These are phyloP conservation scores for Blastobotrys parvus DNA, from an alignment of 805 yeast species.

Conservation along the genomic window DNA sequence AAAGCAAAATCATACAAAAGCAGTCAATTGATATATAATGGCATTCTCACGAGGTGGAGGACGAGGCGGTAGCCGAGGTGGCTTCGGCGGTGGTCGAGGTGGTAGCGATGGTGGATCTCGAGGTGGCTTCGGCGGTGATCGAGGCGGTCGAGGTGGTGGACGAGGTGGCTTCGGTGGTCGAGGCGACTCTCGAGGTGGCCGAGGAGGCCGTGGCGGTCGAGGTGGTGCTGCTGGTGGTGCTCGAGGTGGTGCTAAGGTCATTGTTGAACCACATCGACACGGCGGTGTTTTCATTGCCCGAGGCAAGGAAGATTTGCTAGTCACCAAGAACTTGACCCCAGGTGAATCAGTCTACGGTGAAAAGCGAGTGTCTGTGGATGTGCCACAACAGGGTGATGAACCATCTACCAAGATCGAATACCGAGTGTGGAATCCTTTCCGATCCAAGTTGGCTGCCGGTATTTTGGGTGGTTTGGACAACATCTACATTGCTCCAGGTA, in stretches of 20 bases:
- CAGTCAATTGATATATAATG: constrained; percentile 1
- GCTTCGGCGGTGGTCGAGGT: constrained; percentile 23
- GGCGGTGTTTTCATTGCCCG: constrained; percentile 98
- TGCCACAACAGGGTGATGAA: constrained; percentile 66
- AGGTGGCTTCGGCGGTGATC: constrained; percentile 33
- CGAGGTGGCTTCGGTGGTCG: constrained; percentile 42
- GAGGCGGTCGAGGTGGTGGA: constrained; percentile 23
- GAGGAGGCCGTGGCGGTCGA: constrained; percentile 39
- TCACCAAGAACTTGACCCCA: constrained; percentile 94
- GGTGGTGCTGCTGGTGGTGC: constrained; percentile 52
- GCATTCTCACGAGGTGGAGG: constrained; percentile 7
- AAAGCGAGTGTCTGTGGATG: constrained; percentile 90
- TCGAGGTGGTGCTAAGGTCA: constrained; percentile 80
- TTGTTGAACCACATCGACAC: constrained; percentile 97
- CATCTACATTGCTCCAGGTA: constrained; percentile 95
- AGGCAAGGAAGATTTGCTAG: constrained; percentile 97
- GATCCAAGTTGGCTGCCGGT: constrained; percentile 99
- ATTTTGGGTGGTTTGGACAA: constrained; percentile 99
- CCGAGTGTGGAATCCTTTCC: constrained; percentile 99
- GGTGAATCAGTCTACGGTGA: constrained; percentile 99
- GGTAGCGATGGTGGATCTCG: constrained; percentile 28
- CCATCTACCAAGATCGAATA: constrained; percentile 86
- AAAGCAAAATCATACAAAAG: too few relatives aligned
- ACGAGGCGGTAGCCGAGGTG: constrained; percentile 30
- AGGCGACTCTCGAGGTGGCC: constrained; percentile 38